Evolutionary conservation across 2,329 filamentous ascomycete genomes (phyloP).

Genomic region (Mariannaea elegans): DNA sequence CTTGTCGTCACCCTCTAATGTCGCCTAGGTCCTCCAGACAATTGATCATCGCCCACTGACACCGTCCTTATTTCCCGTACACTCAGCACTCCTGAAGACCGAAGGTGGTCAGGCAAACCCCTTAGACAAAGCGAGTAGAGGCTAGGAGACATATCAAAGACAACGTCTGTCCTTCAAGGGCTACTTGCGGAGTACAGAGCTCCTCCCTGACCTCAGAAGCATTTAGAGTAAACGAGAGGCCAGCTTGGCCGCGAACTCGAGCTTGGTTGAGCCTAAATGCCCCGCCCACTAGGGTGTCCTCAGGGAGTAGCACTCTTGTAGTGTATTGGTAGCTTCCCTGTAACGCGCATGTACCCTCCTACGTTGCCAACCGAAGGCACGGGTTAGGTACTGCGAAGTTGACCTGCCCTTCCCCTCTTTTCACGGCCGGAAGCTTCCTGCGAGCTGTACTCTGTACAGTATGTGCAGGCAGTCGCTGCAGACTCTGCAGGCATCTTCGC

Average conservation of each 20-base stretch:
- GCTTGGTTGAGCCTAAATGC: slow-evolving; percentile 3
- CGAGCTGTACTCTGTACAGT: too few species aligned
- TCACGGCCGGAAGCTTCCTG: too few species aligned
- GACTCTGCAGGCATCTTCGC: background rate
- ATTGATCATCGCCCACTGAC: too few species aligned
- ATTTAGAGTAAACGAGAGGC: background rate
- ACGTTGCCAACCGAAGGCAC: background rate
- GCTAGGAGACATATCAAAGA: background rate
- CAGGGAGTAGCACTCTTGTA: slow-evolving; percentile 1
- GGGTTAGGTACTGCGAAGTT: background rate
- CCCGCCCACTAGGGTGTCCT: background rate
- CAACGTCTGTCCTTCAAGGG: background rate
- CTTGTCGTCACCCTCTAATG: too few species aligned
- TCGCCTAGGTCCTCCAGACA: too few species aligned
- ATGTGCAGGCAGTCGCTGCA: too few species aligned
- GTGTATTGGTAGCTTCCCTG: slow-evolving; percentile 12
- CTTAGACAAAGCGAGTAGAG: background rate
- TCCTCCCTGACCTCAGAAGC: background rate
- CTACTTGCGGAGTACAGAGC: slow-evolving; percentile 13
- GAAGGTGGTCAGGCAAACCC: slow-evolving; percentile 10
- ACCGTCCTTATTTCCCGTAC: too few species aligned
- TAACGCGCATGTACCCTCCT: slow-evolving; percentile 14
- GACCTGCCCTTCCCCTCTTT: background rate
- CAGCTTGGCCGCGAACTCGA: slow-evolving; percentile 11
- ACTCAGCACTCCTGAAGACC: background rate